Conservation (phyloP, 768 basidiomycete species). For the Macrocybe gigantea region DNA sequence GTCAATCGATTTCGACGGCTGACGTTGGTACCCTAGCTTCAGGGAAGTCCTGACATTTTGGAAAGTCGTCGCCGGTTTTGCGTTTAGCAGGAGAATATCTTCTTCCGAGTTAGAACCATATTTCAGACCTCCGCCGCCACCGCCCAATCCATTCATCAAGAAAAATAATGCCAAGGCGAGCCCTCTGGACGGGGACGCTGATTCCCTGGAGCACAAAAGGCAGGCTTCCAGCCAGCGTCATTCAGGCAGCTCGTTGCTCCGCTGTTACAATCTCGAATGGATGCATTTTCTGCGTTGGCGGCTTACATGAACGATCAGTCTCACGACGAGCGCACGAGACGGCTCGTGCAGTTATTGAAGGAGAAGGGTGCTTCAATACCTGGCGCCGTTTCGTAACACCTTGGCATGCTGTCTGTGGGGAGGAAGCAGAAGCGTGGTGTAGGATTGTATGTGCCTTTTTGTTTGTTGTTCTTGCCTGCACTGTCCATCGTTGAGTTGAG, state of each 20-base stretch:
- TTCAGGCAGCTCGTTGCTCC: slow-evolving; percentile 21
- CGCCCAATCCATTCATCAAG: slow-evolving; percentile 35
- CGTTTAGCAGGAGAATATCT: slow-evolving; percentile 20
- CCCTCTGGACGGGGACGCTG: too few relatives aligned
- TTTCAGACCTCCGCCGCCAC: slow-evolving; percentile 31
- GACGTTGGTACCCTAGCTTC: slow-evolving; percentile 14
- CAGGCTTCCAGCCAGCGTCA: too few relatives aligned
- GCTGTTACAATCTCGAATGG: slow-evolving; percentile 24
- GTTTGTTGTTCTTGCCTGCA: too few relatives aligned
- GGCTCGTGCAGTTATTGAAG: slow-evolving; percentile 12
- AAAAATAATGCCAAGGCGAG: neutral
- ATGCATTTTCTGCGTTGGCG: slow-evolving; percentile 17
- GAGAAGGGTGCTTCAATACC: slow-evolving; percentile 15
- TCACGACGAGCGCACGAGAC: too few relatives aligned
- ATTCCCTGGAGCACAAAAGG: too few relatives aligned
- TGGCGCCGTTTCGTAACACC: neutral
- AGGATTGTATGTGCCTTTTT: too few relatives aligned
- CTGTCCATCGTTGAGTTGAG: too few relatives aligned
- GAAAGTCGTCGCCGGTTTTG: slow-evolving; percentile 29
- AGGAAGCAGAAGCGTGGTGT: neutral
- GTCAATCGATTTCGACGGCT: too few relatives aligned
- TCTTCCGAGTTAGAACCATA: slow-evolving; percentile 25
- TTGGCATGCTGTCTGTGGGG: neutral
- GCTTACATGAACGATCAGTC: slow-evolving; percentile 13
- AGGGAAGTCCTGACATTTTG: slow-evolving; percentile 29